phyloP scores from a whole-genome alignment of 2,329 filamentous ascomycete species.

The Fusarium guadeloupense region DNA sequence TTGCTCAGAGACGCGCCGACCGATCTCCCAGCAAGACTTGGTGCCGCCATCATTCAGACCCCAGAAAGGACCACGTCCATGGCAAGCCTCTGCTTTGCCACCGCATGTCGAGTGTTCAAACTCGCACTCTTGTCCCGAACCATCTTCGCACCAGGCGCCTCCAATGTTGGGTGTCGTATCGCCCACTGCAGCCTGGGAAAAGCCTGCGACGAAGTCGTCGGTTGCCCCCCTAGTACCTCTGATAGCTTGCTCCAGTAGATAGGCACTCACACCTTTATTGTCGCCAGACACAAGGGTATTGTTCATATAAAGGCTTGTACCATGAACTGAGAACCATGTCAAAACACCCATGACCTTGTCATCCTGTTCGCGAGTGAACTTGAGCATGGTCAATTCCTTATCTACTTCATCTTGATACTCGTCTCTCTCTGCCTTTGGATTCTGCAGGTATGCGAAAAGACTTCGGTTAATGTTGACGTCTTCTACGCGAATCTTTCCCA shows the following conservation, averaged over 20 bases:
- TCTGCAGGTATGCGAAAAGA: constrained; percentile 86
- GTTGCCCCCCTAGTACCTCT: constrained; percentile 63
- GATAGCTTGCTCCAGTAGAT: constrained; percentile 80
- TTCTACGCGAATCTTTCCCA: constrained; percentile 74
- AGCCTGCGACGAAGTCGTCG: constrained; percentile 83
- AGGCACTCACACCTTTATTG: constrained; percentile 93
- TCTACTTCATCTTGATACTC: constrained; percentile 67
- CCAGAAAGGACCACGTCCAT: constrained; percentile 77
- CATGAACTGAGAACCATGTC: constrained; percentile 93
- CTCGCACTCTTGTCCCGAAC: constrained; percentile 74
- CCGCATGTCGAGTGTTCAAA: constrained; percentile 87
- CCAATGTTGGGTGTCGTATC: constrained; percentile 90
- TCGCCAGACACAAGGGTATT: constrained; percentile 93
- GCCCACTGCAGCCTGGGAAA: constrained; percentile 90
- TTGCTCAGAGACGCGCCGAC: constrained; percentile 58
- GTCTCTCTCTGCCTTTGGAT: constrained; percentile 78
- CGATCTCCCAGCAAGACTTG: constrained; percentile 77
- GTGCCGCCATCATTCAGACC: constrained; percentile 75
- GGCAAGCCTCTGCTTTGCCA: constrained; percentile 74
- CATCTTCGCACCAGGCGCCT: constrained; percentile 90
- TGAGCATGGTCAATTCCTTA: constrained; percentile 76
- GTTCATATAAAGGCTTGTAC: constrained; percentile 89
- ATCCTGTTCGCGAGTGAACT: constrained; percentile 78
- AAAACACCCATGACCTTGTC: constrained; percentile 81
- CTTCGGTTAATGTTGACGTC: constrained; percentile 91